phyloP scores from a whole-genome alignment of 169 alveolate species.

The Cryptosporidium xiaoi region DNA sequence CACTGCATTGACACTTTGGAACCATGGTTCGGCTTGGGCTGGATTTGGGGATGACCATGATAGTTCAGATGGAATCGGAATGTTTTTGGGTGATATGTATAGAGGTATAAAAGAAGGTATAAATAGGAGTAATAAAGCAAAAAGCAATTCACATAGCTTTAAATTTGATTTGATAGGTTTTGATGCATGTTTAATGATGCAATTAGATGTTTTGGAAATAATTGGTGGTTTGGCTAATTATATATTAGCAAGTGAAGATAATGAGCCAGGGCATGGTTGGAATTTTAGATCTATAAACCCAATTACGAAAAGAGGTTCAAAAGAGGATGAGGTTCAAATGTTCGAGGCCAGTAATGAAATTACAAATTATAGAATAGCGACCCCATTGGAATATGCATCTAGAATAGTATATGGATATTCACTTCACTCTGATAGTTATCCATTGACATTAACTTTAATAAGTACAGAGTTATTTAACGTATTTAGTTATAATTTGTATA shows the following conservation, averaged over 20 bases:
- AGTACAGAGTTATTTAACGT: conserved; percentile 73
- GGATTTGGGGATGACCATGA: conserved; percentile 82
- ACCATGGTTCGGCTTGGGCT: conserved; percentile 82
- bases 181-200: conserved; percentile 81
- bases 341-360: conserved; percentile 10
- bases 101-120: conserved; percentile 64
- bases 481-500: conserved; percentile 76
- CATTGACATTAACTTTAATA: conserved; percentile 78
- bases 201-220: conserved; percentile 78
- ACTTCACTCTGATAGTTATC: conserved; percentile 65
- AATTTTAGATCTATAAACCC: conserved; percentile 76
- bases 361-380: conserved; percentile 61
- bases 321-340: conserved; percentile 25
- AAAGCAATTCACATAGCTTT: conserved; percentile 55
- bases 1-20: conserved; percentile 80
- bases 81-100: conserved; percentile 75
- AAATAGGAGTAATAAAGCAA: conserved; percentile 62
- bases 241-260: conserved; percentile 81
- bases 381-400: conserved; percentile 79
- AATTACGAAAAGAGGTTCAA: conserved; percentile 36
- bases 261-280: conserved; percentile 84
- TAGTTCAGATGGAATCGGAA: conserved; percentile 76
- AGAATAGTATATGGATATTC: conserved; percentile 76
- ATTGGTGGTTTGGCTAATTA: conserved; percentile 78
- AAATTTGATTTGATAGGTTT: conserved; percentile 78